Conservation (phyloP, 2,329 filamentous ascomycete genomes). For the Xylariaceae sp. region DNA sequence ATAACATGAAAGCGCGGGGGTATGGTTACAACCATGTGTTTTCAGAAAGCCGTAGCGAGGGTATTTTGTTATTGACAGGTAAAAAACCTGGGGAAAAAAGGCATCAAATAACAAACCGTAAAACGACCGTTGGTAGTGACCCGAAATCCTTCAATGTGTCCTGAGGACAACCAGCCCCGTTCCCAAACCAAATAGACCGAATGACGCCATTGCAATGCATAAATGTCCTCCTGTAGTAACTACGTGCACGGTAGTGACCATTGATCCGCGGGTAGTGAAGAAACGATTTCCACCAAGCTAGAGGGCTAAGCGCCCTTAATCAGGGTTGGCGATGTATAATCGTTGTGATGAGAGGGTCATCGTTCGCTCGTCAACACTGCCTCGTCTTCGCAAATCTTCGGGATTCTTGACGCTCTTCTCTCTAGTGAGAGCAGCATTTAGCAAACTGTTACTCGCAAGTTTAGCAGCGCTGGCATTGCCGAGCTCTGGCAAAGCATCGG, state of each 20-base stretch:
- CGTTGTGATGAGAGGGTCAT: slow-evolving; percentile 74
- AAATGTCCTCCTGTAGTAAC: slow-evolving; percentile 11
- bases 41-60: slow-evolving; percentile 31
- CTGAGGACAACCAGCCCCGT: slow-evolving; percentile 21
- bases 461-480: slow-evolving; percentile 45
- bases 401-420: slow-evolving; percentile 68
- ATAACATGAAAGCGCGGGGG: slow-evolving; percentile 36
- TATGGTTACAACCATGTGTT: neutral
- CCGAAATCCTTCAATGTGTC: slow-evolving; percentile 25
- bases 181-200: slow-evolving; percentile 18
- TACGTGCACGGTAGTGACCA: slow-evolving; percentile 5
- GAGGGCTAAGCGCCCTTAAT: slow-evolving; percentile 46
- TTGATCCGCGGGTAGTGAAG: slow-evolving; percentile 8
- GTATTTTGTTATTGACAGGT: slow-evolving; percentile 31
- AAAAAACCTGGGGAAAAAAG: slow-evolving; percentile 11
- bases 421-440: slow-evolving; percentile 60
- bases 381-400: slow-evolving; percentile 74
- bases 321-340: slow-evolving; percentile 85
- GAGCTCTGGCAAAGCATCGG: slow-evolving; percentile 63
- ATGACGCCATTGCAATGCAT: slow-evolving; percentile 36
- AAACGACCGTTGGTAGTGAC: slow-evolving; percentile 32
- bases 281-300: neutral
- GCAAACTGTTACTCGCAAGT: slow-evolving; percentile 61
- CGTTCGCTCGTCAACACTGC: slow-evolving; percentile 82
- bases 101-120: slow-evolving; percentile 19